Base-by-base conservation (phyloP, 1,139 yeast genomes). In the Suhomyces anneliseae region DNA sequence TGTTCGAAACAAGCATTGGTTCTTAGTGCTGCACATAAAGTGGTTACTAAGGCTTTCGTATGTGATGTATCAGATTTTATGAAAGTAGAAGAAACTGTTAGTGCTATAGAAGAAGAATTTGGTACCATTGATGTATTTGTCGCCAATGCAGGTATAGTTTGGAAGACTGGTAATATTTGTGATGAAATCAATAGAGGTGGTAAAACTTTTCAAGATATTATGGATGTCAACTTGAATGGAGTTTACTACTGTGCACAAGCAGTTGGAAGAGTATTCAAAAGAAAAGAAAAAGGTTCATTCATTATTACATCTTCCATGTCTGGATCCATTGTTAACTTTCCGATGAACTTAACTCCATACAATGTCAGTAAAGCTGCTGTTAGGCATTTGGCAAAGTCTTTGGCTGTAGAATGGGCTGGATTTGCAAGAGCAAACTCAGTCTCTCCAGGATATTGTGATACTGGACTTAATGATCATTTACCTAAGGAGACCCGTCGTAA, bases 401-500 rank as follows among this genome's bases (percentile, higher is more conserved):
- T 46, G 8, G 49, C 49, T n/a, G 45, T 46, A 8, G 49, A 46
- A 39, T 46, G 49, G 49, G 49, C 49, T 7, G 43, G 37, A n/a
- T 46, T 43, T 36, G 47, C 47, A 7, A 39, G 49, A 15, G 49
- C 39, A 15, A 46, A 46, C 36, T 38, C 41, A 19, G 47, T 46
- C 15, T 36, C 39, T 19, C 50, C 50, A 6, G 50, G 50, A 15
- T 47, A 47, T 35, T 34, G 43, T 38, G 50, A 37, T 38, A 47
- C 50, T 12, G 46, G 41, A n/a, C 32, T 47, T 8, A 44, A 35
- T 39, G 46, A 34, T 12, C 46, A 24, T 49, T 46, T 11, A 54
- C 55, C 15, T 44, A 45, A 39, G 50, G 53, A 53, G 40, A 44
- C 46, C 45, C 46, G 43, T 54, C 58, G 39, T 8, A 36, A 36